These are phyloP conservation scores for Sporothrix protearum DNA, from an alignment of 2,329 filamentous ascomycete genomes.

Conservation along the genomic window DNA sequence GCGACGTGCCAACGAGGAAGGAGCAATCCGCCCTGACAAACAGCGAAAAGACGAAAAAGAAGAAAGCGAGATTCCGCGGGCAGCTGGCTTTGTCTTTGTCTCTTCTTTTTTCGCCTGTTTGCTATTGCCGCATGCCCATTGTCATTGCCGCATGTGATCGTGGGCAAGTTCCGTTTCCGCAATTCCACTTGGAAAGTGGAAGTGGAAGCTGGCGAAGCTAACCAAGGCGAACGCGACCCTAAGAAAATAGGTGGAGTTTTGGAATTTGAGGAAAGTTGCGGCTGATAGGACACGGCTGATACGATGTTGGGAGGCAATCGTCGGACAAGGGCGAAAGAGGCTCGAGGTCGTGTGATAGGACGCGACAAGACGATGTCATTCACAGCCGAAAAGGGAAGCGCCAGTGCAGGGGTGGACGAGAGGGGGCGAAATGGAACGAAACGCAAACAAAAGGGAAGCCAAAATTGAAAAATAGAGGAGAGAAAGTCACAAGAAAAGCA, in stretches of 20 bases:
- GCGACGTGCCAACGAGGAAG: slow-evolving; percentile 9
- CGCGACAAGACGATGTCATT: slow-evolving; percentile 9
- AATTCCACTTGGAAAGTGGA: slow-evolving; percentile 11
- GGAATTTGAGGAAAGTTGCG: not conserved
- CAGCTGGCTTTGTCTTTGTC: not conserved
- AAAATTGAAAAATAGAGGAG: slow-evolving; percentile 8
- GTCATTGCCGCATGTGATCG: slow-evolving; percentile 3
- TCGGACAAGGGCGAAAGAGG: slow-evolving; percentile 20
- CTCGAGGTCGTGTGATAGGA: slow-evolving; percentile 16
- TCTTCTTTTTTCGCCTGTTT: not conserved
- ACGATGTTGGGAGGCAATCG: slow-evolving; percentile 16
- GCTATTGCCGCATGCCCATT: not conserved
- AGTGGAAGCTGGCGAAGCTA: not conserved
- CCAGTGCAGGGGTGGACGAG: not conserved
- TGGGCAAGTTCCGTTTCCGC: not conserved
- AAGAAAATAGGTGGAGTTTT: not conserved
- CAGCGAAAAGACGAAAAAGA: not conserved
- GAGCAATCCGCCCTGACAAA: not conserved
- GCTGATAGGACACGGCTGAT: slow-evolving; percentile 2
- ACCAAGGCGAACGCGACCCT: not conserved
- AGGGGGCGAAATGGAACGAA: not conserved
- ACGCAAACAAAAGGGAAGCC: not conserved
- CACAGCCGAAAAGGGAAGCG: not conserved
- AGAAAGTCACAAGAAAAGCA: slow-evolving; percentile 14
- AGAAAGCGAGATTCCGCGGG: not conserved